Evolutionary conservation across 805 yeast genomes (phyloP).

Genomic region (Metschnikowia orientalis): DNA sequence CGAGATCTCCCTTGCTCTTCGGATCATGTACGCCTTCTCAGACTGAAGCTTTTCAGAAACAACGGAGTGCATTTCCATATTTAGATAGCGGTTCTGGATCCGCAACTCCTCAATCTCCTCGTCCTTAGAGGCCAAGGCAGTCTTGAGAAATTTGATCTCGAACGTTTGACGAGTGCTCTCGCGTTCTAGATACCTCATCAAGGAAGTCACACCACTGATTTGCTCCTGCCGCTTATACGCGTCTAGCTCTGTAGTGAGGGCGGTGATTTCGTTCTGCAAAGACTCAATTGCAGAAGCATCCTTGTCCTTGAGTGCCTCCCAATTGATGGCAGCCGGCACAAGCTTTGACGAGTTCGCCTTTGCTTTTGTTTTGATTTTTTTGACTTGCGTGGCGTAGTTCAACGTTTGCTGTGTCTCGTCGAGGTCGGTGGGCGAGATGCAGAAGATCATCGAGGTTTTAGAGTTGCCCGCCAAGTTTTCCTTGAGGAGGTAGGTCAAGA

Average conservation of each 20-base stretch:
- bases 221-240: constrained; percentile 7
- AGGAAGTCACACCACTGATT: constrained; percentile 20
- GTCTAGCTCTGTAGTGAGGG: constrained; percentile 21
- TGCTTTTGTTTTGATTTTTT: constrained; percentile 62
- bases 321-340: constrained; percentile 27
- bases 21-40: constrained; percentile 7
- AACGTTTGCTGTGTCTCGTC: constrained; percentile 75
- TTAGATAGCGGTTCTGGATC: constrained; percentile 16
- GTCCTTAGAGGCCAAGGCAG: constrained; percentile 16
- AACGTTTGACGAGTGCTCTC: constrained; percentile 28
- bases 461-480: constrained; percentile 81
- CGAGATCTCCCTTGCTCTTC: constrained; percentile 6
- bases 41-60: constrained; percentile 5
- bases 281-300: constrained; percentile 26
- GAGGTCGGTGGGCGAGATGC: constrained; percentile 74
- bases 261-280: constrained; percentile 30
- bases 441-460: constrained; percentile 85
- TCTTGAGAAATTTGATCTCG: constrained; percentile 32
- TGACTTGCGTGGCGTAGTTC: constrained; percentile 74
- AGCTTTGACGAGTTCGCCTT: constrained; percentile 32
- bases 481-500: constrained; percentile 67
- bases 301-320: constrained; percentile 26
- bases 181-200: constrained; percentile 30
- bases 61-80: constrained; percentile 7
- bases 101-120: constrained; percentile 22